A percentile compares a stretch with the other conserved stretches of the same genome.
phyloP scores from a whole-genome alignment of 2,329 filamentous ascomycete genomes.

The Fusarium brachygibbosum region DNA sequence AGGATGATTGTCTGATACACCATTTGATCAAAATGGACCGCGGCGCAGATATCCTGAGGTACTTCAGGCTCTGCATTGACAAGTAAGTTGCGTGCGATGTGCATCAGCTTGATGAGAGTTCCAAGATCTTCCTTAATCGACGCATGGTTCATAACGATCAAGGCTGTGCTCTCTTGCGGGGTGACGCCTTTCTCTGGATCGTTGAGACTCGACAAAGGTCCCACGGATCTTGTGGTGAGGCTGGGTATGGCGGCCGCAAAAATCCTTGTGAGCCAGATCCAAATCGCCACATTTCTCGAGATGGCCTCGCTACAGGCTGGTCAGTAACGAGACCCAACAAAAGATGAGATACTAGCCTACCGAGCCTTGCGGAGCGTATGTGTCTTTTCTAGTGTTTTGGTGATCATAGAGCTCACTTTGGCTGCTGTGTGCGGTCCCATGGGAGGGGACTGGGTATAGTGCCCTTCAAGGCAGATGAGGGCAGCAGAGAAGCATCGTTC shows the following conservation, averaged over 20 bases:
- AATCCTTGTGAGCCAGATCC: conserved; percentile 74
- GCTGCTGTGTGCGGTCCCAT: conserved; percentile 70
- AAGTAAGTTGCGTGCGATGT: conserved; percentile 74
- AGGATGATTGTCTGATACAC: conserved; percentile 75
- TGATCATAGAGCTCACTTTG: conserved; percentile 69
- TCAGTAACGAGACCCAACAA: conserved; percentile 26
- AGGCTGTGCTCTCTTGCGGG: conserved; percentile 71
- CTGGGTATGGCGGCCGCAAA: conserved; percentile 72
- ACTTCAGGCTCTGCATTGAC: conserved; percentile 75
- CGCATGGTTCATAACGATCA: conserved; percentile 74
- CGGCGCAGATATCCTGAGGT: conserved; percentile 74
- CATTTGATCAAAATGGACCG: conserved; percentile 74
- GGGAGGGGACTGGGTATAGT: conserved; percentile 68
- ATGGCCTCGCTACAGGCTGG: conserved; percentile 65
- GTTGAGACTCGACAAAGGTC: conserved; percentile 66
- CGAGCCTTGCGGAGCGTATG: conserved; percentile 71
- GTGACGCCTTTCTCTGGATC: conserved; percentile 69
- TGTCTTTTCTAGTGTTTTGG: conserved; percentile 73
- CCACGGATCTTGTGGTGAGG: conserved; percentile 71
- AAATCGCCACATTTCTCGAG: conserved; percentile 73
- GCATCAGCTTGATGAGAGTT: conserved; percentile 75
- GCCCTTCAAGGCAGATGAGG: conserved; percentile 72
- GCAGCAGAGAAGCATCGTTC: conserved; percentile 73
- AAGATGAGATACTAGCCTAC: conserved; percentile 53
- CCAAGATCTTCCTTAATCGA: conserved; percentile 73